Base-by-base conservation (phyloP, 257 asterid genomes). In the Avicennia marina region DNA sequence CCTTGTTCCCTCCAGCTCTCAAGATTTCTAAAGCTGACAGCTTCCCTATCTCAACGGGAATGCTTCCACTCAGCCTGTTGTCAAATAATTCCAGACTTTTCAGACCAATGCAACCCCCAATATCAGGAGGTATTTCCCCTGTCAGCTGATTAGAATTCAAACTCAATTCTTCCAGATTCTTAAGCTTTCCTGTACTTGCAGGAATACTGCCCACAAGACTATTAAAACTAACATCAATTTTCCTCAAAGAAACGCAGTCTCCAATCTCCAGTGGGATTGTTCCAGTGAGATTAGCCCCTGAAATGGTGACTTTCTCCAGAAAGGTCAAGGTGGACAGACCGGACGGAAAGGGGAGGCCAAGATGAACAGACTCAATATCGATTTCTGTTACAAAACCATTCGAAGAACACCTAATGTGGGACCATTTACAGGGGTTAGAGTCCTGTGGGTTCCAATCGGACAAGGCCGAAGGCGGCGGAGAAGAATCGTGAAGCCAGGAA, bases 261-360 rank as follows among this genome's bases (percentile, higher is more conserved):
- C 95, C 91, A 50, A 85, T 67, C 2, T 85, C 91, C 32, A 13
- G 50, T 2, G 85, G 91, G 71, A 85, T 80, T 4, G 70, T 70
- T 34, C 95, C 95, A 3, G 89, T 85, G 53, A 85, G 81, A 63
- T 85, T 85, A 11, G 81, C 84, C 15, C 81, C 86, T 11, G 91
- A 73, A 66, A 85, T 70, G 21, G 43, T 66, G 2, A 85, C 72
- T 33, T 39, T 75, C 61, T 71, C 70, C 11, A 85, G 84, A 59
- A 56, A 85, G 15, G 10, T 75, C 6, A 85, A 70, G 31, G 82
- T 66, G 0, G 89, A 78, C 31, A 85, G 72, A 58, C 78, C 80
- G 12, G 89, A 63, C 11, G 89, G 95, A 50, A 85, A 82, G 7
- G 95, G 77, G 4, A 75, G 50, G 29, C 65, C 74, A 6, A 85